A percentile compares a stretch with the other conserved stretches of the same genome.
Evolutionary conservation across 768 basidiomycete species (phyloP).

Genomic region (Scleroderma citrinum): DNA sequence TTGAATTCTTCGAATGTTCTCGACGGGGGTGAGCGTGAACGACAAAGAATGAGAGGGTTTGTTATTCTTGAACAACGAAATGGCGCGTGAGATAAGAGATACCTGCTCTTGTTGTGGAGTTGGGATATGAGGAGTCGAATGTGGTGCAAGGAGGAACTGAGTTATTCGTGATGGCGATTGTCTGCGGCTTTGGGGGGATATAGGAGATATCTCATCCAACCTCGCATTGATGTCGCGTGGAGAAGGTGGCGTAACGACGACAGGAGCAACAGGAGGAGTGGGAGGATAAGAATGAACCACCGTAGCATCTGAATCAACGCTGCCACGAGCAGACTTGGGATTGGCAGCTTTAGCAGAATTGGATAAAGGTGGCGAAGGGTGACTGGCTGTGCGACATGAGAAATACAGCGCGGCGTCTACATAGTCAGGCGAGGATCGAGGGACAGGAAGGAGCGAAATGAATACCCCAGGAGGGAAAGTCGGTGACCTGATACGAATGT

Average conservation of each 20-base stretch:
- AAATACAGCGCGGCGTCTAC: conserved; percentile 48
- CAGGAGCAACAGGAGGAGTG: conserved; percentile 37
- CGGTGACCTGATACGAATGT: conserved; percentile 70
- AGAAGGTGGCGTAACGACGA: conserved; percentile 29
- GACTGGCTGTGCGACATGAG: conserved; percentile 43
- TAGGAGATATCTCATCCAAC: conserved; percentile 15
- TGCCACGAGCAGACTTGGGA: conserved; percentile 22
- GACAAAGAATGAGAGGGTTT: conserved; percentile 56
- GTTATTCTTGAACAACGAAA: conserved; percentile 42
- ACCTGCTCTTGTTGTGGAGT: conserved; percentile 23
- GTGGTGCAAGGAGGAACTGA: conserved; percentile 49
- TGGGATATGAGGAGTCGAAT: conserved; percentile 33
- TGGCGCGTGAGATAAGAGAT: conserved; percentile 46
- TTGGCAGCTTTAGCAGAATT: not conserved
- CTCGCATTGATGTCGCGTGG: conserved; percentile 28
- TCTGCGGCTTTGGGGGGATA: conserved; percentile 4
- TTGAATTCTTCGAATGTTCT: conserved; percentile 12
- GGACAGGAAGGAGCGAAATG: conserved; percentile 49
- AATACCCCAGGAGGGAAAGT: conserved; percentile 57
- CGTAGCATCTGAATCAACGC: conserved; percentile 26
- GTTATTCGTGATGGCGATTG: conserved; percentile 27
- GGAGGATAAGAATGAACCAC: conserved; percentile 53
- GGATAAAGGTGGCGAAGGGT: conserved; percentile 18
- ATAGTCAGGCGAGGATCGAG: conserved; percentile 41
- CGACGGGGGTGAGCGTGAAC: conserved; percentile 42